Evolutionary conservation across 2,329 filamentous ascomycete species (phyloP), one percentile per base, ranked within the genome.

Genomic region (Simplicillium sp.): DNA sequence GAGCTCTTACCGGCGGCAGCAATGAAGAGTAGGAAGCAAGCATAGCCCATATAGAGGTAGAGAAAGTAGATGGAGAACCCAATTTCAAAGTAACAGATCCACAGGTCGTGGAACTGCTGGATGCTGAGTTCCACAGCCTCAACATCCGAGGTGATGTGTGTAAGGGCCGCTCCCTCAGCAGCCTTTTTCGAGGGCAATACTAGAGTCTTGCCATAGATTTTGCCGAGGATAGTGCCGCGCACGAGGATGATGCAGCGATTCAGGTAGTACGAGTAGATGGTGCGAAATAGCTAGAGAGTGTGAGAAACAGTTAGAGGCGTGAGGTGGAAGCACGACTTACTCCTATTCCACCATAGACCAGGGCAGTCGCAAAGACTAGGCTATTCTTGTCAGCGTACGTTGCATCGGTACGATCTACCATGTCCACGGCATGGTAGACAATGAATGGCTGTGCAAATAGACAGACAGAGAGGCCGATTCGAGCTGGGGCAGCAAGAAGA

Each of bases 321-420:
- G 5, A 34, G 13, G 13, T 34, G 13, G 7, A 12, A 13, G 3
- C 12, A 37, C 25, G n/a, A 18, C 41, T 37, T 34, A 36, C 37
- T 13, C 14, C 12, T 11, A 43, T n/a, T 9, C 41, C 41, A 9
- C 33, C 34, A 37, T 39, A 43, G 7, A 40, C 35, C 17, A 43
- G 15, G 7, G 40, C 25, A 4, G 13, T 28, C 11, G 39, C 34
- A 9, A 34, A 28, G 3, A 41, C 28, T 2, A 41, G 15, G 12
- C 34, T 33, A 11, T 17, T 29, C 3, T 28, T 12, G 3, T 28
- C 15, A 20, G 14, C 33, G 11, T 14, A 3, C 12, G 8, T n/a
- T 7, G 18, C 11, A 20, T 14, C 8, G 3, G 13, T 15, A n/a
- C 25, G 5, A 13, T 17, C 16, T 2, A 41, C 34, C 4, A 16